Percentiles rank a stretch among this genome's conserved stretches.
Conservation (phyloP, 352 stramenopile species). For the Phytophthora uliginosa region DNA sequence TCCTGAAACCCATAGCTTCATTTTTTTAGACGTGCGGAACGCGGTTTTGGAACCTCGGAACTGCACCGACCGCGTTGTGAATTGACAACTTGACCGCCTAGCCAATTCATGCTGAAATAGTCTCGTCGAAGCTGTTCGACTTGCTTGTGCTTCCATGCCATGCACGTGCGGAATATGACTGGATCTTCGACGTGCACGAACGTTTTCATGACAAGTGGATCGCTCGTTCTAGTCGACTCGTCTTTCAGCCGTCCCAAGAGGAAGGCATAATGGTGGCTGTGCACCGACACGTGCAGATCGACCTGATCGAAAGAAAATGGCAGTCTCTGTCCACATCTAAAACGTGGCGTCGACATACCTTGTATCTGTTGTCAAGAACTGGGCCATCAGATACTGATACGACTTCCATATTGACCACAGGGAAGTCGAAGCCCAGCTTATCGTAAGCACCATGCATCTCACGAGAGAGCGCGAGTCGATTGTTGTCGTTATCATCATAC, state of each 20-base stretch:
- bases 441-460: conserved; percentile 3
- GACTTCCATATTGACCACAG: conserved; percentile 6
- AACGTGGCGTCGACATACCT: not conserved
- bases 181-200: not conserved
- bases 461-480: not conserved
- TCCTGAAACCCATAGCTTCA: too few relatives aligned
- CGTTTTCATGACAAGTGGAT: conserved; percentile 6
- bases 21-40: too few relatives aligned
- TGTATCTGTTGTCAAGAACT: conserved; percentile 4
- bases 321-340: not conserved
- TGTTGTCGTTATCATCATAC: not conserved
- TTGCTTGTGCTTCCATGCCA: conserved; percentile 1
- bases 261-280: not conserved
- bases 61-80: too few relatives aligned
- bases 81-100: too few relatives aligned
- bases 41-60: too few relatives aligned
- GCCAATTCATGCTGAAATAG: conserved; percentile 3
- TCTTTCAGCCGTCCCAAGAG: not conserved
- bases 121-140: not conserved
- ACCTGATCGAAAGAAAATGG: not conserved
- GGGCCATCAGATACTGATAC: not conserved
- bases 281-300: not conserved
- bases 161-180: not conserved
- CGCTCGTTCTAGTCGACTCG: not conserved
- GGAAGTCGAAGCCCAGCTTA: not conserved